Percentiles rank a stretch among this genome's conserved stretches.
phyloP scores from a whole-genome alignment of 768 basidiomycete species.

The Kondoa subrosea region DNA sequence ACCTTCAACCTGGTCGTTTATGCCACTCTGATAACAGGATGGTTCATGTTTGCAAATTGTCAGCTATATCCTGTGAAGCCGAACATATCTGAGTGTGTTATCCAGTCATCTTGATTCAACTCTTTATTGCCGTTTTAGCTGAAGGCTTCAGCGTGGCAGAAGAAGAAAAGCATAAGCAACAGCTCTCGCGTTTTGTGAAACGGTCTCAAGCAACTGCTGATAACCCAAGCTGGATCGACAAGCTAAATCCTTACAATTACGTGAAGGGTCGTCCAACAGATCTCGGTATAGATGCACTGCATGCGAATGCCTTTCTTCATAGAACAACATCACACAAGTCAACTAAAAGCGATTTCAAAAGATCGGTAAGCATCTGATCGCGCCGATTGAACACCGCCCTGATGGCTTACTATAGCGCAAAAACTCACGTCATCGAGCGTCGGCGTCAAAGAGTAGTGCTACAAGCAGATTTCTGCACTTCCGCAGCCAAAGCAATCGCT shows the following conservation, averaged over 20 bases:
- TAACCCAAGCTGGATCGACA: conserved; percentile 48
- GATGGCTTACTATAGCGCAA: no score
- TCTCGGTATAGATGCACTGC: conserved; percentile 52
- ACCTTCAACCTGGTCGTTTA: conserved; percentile 55
- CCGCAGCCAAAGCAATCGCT: neutral
- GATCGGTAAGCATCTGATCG: no score
- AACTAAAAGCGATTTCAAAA: no score
- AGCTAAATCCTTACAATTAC: conserved; percentile 76
- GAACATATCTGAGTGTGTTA: neutral
- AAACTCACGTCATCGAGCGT: no score
- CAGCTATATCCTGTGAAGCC: conserved; percentile 34
- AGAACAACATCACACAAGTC: no score
- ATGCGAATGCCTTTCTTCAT: no score
- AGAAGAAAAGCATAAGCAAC: conserved; percentile 65
- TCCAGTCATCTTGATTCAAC: conserved; percentile 71
- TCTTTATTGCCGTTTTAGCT: conserved; percentile 68
- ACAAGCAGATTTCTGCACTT: neutral
- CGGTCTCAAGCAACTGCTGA: conserved; percentile 31
- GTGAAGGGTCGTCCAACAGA: conserved; percentile 41
- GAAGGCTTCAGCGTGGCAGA: conserved; percentile 79
- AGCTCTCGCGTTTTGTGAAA: conserved; percentile 47
- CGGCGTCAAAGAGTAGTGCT: no score
- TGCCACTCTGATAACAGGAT: conserved; percentile 54
- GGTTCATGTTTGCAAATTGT: conserved; percentile 90
- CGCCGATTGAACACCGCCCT: no score